These are phyloP conservation scores for Periconia sp. DNA, from an alignment of 2,329 filamentous ascomycete species.

Conservation along the genomic window DNA sequence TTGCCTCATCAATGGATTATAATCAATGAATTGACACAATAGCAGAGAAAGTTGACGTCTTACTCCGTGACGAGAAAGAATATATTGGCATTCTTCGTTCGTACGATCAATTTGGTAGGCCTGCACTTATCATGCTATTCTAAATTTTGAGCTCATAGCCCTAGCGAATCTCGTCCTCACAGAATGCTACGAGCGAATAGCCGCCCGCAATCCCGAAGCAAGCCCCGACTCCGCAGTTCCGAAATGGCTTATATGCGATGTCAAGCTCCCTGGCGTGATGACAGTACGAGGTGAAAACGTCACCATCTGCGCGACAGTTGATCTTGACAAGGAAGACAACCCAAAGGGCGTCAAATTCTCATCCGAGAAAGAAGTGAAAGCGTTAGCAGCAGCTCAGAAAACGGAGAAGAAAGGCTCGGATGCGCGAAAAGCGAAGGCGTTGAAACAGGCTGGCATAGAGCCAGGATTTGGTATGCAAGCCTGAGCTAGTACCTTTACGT, in stretches of 20 bases:
- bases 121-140: neutral
- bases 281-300: conserved; percentile 96
- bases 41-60: conserved; percentile 90
- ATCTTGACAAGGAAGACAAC: conserved; percentile 94
- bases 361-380: conserved; percentile 71
- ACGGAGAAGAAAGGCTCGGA: conserved; percentile 68
- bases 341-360: conserved; percentile 74
- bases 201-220: conserved; percentile 61
- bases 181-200: conserved; percentile 88
- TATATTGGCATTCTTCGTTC: conserved; percentile 89
- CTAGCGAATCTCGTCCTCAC: conserved; percentile 93
- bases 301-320: conserved; percentile 92
- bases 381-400: conserved; percentile 75
- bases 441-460: conserved; percentile 56
- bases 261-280: conserved; percentile 83
- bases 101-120: conserved; percentile 95
- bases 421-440: conserved; percentile 69
- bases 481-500: conserved; percentile 5
- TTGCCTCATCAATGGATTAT: neutral
- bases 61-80: conserved; percentile 91
- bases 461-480: conserved; percentile 85
- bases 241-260: conserved; percentile 76
- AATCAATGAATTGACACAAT: conserved; percentile 21
- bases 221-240: conserved; percentile 27
- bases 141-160: conserved; percentile 12